Percentiles rank a stretch among this genome's conserved stretches.
phyloP scores from a whole-genome alignment of 1,139 yeast species.

The Sugiyamaella pinicola region DNA sequence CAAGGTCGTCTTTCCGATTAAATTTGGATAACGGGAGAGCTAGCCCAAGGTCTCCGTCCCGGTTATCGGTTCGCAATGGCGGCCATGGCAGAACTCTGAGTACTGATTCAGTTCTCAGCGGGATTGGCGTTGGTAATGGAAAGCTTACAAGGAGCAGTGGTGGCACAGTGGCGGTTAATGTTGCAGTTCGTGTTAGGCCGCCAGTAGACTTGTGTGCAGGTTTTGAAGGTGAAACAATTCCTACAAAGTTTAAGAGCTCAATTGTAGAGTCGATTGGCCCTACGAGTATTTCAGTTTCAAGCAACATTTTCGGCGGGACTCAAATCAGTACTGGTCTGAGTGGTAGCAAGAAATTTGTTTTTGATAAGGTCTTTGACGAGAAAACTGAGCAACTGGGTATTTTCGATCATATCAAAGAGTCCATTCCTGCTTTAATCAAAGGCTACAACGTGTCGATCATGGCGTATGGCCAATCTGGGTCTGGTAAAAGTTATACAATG shows the following conservation, averaged over 20 bases:
- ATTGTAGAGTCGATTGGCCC: constrained; percentile 18
- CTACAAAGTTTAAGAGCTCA: constrained; percentile 9
- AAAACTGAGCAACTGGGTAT: constrained; percentile 32
- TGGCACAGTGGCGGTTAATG: constrained; percentile 27
- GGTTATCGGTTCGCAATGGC: not conserved
- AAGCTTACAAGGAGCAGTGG: not conserved
- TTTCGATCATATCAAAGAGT: constrained; percentile 28
- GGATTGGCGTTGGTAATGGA: not conserved
- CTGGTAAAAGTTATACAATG: constrained; percentile 43
- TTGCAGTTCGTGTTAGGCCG: constrained; percentile 29
- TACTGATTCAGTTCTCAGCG: constrained; percentile 3
- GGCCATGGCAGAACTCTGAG: constrained; percentile 2
- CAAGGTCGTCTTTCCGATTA: constrained; percentile 12
- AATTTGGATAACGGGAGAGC: not conserved
- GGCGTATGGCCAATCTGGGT: constrained; percentile 43
- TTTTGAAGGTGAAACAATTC: not conserved
- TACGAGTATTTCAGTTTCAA: constrained; percentile 15
- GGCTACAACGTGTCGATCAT: constrained; percentile 40
- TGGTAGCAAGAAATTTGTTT: constrained; percentile 28
- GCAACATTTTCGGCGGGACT: constrained; percentile 15
- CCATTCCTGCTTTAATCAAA: constrained; percentile 28
- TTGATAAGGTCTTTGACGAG: constrained; percentile 33
- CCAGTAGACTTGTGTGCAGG: not conserved
- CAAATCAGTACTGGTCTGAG: constrained; percentile 8
- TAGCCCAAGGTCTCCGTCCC: constrained; percentile 11